Percentiles rank a stretch among this genome's conserved stretches.
phyloP scores from a whole-genome alignment of 2,329 filamentous ascomycete genomes.

The Trichophyton simii region DNA sequence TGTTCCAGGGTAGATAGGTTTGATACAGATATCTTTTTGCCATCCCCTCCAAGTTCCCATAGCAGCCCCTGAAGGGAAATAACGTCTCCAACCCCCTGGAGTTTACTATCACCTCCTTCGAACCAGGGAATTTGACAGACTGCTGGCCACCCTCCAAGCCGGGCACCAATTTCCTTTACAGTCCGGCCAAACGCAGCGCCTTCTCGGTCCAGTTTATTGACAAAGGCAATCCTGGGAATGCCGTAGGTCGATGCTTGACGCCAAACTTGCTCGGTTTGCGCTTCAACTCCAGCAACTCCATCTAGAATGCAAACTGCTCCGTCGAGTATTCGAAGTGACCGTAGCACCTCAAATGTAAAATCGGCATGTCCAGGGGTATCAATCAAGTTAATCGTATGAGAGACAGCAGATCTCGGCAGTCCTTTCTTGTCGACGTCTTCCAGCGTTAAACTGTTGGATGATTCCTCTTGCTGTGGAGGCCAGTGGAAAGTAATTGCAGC shows the following conservation, averaged over 20 bases:
- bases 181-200: conserved; percentile 73
- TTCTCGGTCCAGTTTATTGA: conserved; percentile 77
- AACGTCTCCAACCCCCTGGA: conserved; percentile 75
- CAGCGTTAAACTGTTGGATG: conserved; percentile 11
- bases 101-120: conserved; percentile 56
- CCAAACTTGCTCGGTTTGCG: conserved; percentile 96
- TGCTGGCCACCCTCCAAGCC: conserved; percentile 72
- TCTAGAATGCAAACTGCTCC: conserved; percentile 89
- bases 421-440: conserved; percentile 21
- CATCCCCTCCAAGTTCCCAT: conserved; percentile 57
- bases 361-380: conserved; percentile 96
- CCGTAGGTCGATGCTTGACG: conserved; percentile 70
- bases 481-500: conserved; percentile 91
- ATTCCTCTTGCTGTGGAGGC: conserved; percentile 45
- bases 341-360: conserved; percentile 90
- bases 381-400: conserved; percentile 76
- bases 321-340: conserved; percentile 77
- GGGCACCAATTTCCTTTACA: conserved; percentile 69
- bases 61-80: conserved; percentile 61
- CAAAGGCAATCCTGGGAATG: conserved; percentile 69
- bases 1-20: conserved; percentile 42
- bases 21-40: conserved; percentile 47
- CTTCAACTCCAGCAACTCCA: conserved; percentile 86
- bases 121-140: conserved; percentile 96
- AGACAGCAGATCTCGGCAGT: conserved; percentile 39